Conservation (phyloP, 805 yeast species). For the Candida jianshihensis region DNA sequence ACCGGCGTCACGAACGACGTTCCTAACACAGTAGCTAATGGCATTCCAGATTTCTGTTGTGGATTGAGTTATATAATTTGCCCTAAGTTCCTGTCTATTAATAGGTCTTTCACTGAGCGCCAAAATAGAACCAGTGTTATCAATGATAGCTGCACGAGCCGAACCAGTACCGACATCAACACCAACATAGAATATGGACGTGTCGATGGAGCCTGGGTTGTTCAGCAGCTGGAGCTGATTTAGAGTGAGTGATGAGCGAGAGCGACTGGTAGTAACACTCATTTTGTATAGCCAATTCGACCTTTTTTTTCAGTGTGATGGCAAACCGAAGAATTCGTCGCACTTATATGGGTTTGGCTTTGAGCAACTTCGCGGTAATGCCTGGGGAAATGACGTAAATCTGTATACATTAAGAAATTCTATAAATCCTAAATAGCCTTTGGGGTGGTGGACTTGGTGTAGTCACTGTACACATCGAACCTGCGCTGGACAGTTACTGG, state of each 20-base stretch:
- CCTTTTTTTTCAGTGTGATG: conserved; percentile 5
- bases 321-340: neutral
- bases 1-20: conserved; percentile 67
- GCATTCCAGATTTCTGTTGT: conserved; percentile 89
- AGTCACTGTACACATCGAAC: conserved; percentile 44
- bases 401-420: neutral
- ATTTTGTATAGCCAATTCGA: no score
- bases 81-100: conserved; percentile 66
- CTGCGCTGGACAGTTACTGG: conserved; percentile 69
- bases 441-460: conserved; percentile 15
- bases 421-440: conserved; percentile 10
- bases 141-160: conserved; percentile 90
- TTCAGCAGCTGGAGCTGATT: conserved; percentile 21
- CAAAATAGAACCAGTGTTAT: conserved; percentile 72
- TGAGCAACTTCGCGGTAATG: no score
- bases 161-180: conserved; percentile 98
- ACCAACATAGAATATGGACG: conserved; percentile 52
- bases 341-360: neutral
- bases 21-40: conserved; percentile 74
- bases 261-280: conserved; percentile 12
- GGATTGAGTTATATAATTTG: conserved; percentile 76
- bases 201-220: conserved; percentile 22
- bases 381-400: neutral
- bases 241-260: conserved; percentile 22
- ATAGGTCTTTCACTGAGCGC: conserved; percentile 76